Evolutionary conservation across 805 yeast genomes (phyloP).

Genomic region (Lachancea fermentati): DNA sequence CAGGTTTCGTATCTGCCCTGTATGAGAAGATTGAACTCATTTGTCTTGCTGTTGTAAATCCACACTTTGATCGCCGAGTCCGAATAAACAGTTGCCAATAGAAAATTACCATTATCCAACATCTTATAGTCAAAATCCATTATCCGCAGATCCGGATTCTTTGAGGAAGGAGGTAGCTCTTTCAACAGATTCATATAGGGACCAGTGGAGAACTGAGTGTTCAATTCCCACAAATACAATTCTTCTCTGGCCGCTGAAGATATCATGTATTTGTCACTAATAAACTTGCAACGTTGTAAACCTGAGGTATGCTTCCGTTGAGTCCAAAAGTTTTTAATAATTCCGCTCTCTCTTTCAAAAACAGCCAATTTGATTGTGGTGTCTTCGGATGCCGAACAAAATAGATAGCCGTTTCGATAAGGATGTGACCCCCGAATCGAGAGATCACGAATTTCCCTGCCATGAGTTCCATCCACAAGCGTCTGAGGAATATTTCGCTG

Average conservation of each 20-base stretch:
- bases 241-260: conserved; percentile 86
- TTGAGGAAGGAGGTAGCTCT: conserved; percentile 48
- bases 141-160: conserved; percentile 77
- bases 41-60: conserved; percentile 39
- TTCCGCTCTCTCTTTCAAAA: conserved; percentile 34
- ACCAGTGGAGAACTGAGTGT: conserved; percentile 27
- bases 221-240: conserved; percentile 69
- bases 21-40: conserved; percentile 40
- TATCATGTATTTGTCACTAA: conserved; percentile 44
- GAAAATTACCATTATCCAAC: conserved; percentile 24
- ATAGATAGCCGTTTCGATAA: conserved; percentile 33
- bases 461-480: conserved; percentile 70
- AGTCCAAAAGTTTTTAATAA: conserved; percentile 47
- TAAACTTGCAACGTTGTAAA: conserved; percentile 63
- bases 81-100: conserved; percentile 69
- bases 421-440: conserved; percentile 40
- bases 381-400: conserved; percentile 86
- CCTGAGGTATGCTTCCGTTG: conserved; percentile 86
- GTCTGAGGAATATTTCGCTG: conserved; percentile 26
- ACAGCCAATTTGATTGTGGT: conserved; percentile 63
- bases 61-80: conserved; percentile 73
- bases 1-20: conserved; percentile 60
- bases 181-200: conserved; percentile 48
- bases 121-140: conserved; percentile 71
- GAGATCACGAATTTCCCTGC: conserved; percentile 81